Evolutionary conservation across 2,329 filamentous ascomycete species (phyloP), one percentile per base, ranked within the genome.

Genomic region (Arachnomyces sp.): DNA sequence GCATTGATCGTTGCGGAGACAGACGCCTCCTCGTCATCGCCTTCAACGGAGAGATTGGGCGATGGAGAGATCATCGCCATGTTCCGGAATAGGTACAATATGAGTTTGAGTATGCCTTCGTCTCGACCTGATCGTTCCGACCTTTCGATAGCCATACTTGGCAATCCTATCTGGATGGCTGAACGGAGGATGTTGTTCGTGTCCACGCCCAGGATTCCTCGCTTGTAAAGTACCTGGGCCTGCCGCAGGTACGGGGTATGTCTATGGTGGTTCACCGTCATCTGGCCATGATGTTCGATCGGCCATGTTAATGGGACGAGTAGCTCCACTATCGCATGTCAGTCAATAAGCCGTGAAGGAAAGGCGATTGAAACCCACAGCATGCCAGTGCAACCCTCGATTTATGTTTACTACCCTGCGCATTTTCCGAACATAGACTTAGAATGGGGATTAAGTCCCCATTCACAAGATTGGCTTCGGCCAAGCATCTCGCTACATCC

Each of bases 241-340:
- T 94, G 76, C 60, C 92, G 83, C 14, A 98, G 73, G 40, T 92
- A 92, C 1, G 92, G 88, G 31, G 89, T 77, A 64, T 98, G 92
- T 42, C 87, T 79, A 59, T 94, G 84, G 60, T 96, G 87, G 58
- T 98, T 96, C 52, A 88, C 71, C 3, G 88, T 96, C 76, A 92
- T 90, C 55, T 83, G 77, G 43, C 83, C 79, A 46, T 77, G 72
- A 44, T 89, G 79, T 46, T 94, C 86, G 55, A 94, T 73, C 0
- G 92, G 90, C 90, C 90, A 96, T 13, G 92, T 98, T 55, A 98
- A 67, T 3, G 89, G 88, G 1, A 94, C 86, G 56, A 98, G 74
- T 35, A 98, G 70, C 65, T 98, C 90, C 63, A 94, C 70, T 76
- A 43, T 32, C 31, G 38, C 60, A 40, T 25, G 20, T 25, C 20